Evolutionary conservation across 1,139 yeast genomes (phyloP).

Genomic region (Debaryomyces udenii): DNA sequence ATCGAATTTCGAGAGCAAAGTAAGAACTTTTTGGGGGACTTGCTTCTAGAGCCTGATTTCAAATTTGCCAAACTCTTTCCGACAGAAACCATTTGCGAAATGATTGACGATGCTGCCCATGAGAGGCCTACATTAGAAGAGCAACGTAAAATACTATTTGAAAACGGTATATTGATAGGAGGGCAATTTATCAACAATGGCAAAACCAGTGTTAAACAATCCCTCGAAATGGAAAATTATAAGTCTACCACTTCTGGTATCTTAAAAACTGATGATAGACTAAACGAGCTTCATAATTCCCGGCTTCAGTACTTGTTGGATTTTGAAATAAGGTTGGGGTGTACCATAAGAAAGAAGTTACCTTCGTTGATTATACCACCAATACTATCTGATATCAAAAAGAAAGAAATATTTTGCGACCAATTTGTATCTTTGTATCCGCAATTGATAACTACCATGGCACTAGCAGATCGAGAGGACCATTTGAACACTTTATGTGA

Average conservation of each 20-base stretch:
- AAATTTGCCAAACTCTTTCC: slow-evolving; percentile 32
- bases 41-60: slow-evolving; percentile 34
- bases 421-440: slow-evolving; percentile 63
- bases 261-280: slow-evolving; percentile 8
- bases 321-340: slow-evolving; percentile 61
- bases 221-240: slow-evolving; percentile 3
- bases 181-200: slow-evolving; percentile 33
- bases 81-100: slow-evolving; percentile 16
- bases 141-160: slow-evolving; percentile 25
- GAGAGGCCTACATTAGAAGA: slow-evolving; percentile 3
- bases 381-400: slow-evolving; percentile 49
- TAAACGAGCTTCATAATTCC: slow-evolving; percentile 30
- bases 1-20: slow-evolving; percentile 28
- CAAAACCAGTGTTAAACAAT: slow-evolving; percentile 17
- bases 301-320: slow-evolving; percentile 55
- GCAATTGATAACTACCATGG: slow-evolving; percentile 48
- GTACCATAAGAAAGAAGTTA: slow-evolving; percentile 48
- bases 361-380: slow-evolving; percentile 55
- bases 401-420: slow-evolving; percentile 50
- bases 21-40: slow-evolving; percentile 26
- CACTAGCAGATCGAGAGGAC: slow-evolving; percentile 66
- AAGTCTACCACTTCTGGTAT: slow-evolving; percentile 6
- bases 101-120: not conserved
- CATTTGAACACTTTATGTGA: slow-evolving; percentile 56
- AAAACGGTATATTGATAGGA: slow-evolving; percentile 34